Conservation (phyloP, 2,329 filamentous ascomycete genomes). For the Stemphylium vesicarium region DNA sequence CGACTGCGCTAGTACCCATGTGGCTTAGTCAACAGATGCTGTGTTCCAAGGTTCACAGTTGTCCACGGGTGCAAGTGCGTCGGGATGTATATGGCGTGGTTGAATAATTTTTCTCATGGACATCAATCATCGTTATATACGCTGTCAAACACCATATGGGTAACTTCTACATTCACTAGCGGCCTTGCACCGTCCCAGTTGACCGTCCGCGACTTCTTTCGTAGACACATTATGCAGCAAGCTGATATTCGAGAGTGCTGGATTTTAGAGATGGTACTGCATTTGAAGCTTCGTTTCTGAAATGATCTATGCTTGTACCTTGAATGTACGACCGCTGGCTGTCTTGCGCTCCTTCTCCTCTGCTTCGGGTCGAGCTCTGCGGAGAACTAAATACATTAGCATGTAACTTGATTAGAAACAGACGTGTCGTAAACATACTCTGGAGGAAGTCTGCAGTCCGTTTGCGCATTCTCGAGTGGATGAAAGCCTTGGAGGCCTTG, state of each 20-base stretch:
- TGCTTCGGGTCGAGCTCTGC: constrained; percentile 90
- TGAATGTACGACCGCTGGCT: constrained; percentile 92
- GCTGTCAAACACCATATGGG: neutral
- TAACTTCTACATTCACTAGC: neutral
- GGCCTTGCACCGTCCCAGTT: neutral
- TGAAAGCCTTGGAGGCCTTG: constrained; percentile 99
- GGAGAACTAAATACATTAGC: constrained; percentile 73
- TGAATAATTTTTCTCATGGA: neutral
- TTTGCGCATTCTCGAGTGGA: constrained; percentile 97
- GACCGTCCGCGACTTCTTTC: neutral
- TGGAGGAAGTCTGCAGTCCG: constrained; percentile 98
- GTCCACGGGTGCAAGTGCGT: neutral
- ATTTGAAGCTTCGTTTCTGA: neutral
- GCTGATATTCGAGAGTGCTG: neutral
- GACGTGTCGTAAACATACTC: constrained; percentile 61
- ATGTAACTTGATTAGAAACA: neutral
- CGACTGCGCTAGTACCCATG: constrained; percentile 18
- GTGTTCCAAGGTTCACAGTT: neutral
- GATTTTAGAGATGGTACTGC: neutral
- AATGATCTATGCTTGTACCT: constrained; percentile 57
- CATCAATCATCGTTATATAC: constrained; percentile 1
- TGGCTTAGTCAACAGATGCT: constrained; percentile 1
- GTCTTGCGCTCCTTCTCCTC: constrained; percentile 99
- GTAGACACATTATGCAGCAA: neutral
- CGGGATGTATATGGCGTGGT: neutral